Evolutionary conservation across 805 yeast species (phyloP).

Genomic region (Saccharomycopsis fermentans): DNA sequence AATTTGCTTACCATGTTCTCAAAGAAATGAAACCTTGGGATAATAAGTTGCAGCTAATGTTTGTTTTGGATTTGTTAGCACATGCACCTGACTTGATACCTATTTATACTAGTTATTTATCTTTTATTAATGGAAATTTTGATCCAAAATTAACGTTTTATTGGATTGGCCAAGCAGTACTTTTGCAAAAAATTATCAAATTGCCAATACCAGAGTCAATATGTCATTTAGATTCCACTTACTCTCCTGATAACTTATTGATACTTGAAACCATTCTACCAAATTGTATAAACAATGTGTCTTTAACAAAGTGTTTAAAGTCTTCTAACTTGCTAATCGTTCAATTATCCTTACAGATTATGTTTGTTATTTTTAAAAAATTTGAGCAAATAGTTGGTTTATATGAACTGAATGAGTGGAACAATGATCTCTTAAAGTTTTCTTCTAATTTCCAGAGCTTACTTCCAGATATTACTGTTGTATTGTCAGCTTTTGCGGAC

Average conservation of each 20-base stretch:
- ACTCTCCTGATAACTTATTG: conserved; percentile 27
- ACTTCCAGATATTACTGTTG: conserved; percentile 25
- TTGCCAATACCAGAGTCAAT: conserved; percentile 38
- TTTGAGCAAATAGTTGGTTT: conserved; percentile 31
- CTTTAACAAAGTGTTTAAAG: conserved; percentile 50
- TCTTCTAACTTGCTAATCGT: conserved; percentile 41
- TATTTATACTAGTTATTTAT: conserved; percentile 51
- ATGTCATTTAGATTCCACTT: conserved; percentile 12
- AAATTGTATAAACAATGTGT: conserved; percentile 45
- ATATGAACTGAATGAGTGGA: conserved; percentile 34
- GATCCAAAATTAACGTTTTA: conserved; percentile 74
- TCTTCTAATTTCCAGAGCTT: conserved; percentile 24
- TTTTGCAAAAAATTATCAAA: conserved; percentile 50
- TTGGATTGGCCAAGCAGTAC: conserved; percentile 67
- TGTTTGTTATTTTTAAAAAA: conserved; percentile 45
- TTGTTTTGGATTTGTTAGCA: conserved; percentile 40
- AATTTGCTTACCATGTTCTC: conserved; percentile 50
- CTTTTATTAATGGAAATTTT: conserved; percentile 51
- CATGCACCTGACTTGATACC: conserved; percentile 61
- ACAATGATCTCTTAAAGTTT: conserved; percentile 26
- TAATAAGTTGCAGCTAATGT: conserved; percentile 48
- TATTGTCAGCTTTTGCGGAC: conserved; percentile 12
- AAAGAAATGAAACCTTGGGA: conserved; percentile 75
- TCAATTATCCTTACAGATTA: conserved; percentile 54
- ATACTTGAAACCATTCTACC: conserved; percentile 56